phyloP scores from a whole-genome alignment of 2,329 filamentous ascomycete species.

The Herpotrichia juniperi region DNA sequence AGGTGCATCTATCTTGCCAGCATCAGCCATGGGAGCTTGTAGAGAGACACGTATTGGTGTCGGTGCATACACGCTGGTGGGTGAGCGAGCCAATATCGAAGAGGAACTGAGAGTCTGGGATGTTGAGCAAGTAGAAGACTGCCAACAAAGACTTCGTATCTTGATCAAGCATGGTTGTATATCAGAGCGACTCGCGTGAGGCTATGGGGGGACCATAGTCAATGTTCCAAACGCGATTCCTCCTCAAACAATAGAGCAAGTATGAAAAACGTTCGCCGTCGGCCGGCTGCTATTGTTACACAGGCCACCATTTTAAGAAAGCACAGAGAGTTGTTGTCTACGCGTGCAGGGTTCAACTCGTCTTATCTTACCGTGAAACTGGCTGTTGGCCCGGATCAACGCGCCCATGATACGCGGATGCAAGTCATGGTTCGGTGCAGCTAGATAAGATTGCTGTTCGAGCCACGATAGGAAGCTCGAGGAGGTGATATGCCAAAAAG shows the following conservation, averaged over 20 bases:
- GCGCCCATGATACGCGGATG: constrained; percentile 23
- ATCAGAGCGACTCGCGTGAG: neutral
- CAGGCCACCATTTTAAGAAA: constrained; percentile 8
- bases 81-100: neutral
- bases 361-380: constrained; percentile 29
- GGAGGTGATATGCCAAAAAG: constrained; percentile 14
- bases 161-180: neutral
- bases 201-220: neutral
- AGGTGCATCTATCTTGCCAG: neutral
- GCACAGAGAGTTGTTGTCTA: constrained; percentile 9
- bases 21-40: neutral
- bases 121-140: neutral
- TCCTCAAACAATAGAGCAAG: neutral
- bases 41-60: neutral
- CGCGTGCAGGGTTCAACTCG: constrained; percentile 13
- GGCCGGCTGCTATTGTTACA: constrained; percentile 20
- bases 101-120: too few relatives aligned
- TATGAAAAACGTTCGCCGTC: constrained; percentile 16
- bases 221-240: neutral
- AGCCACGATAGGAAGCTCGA: constrained; percentile 44
- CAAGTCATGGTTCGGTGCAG: constrained; percentile 30
- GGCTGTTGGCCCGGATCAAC: constrained; percentile 17
- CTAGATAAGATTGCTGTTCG: constrained; percentile 39
- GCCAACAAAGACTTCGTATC: neutral
- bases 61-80: neutral